phyloP scores from a whole-genome alignment of 2,329 filamentous ascomycete genomes.

The Salinomyces thailandicus region DNA sequence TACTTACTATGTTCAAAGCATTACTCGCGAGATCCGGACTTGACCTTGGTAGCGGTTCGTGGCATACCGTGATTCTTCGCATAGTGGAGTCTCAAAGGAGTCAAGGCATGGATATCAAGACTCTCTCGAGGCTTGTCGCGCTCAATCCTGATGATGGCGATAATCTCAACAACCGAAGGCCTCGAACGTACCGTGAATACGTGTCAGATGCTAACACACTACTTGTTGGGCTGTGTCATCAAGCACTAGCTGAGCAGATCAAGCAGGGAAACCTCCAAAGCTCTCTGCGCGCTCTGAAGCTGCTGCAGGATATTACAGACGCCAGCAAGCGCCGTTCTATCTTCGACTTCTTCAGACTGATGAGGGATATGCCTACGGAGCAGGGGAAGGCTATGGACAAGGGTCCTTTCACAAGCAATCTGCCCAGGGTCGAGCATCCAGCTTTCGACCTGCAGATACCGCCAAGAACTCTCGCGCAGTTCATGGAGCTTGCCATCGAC shows the following conservation, averaged over 20 bases:
- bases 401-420: conserved; percentile 20
- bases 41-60: conserved; percentile 32
- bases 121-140: no score
- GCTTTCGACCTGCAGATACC: conserved; percentile 38
- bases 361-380: background rate
- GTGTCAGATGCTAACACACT: conserved; percentile 36
- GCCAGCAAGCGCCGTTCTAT: conserved; percentile 34
- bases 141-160: no score
- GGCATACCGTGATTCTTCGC: conserved; percentile 40
- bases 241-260: conserved; percentile 31
- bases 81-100: conserved; percentile 36
- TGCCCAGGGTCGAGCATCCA: conserved; percentile 33
- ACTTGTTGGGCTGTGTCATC: conserved; percentile 34
- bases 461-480: conserved; percentile 35
- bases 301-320: conserved; percentile 33
- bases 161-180: no score
- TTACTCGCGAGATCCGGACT: conserved; percentile 30
- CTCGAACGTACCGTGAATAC: no score
- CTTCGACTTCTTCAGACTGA: conserved; percentile 29
- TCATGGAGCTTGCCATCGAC: conserved; percentile 42
- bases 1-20: conserved; percentile 27
- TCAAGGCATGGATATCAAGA: no score
- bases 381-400: background rate
- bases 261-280: conserved; percentile 28
- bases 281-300: conserved; percentile 28